These are phyloP conservation scores for Plasmodium vivax DNA, from an alignment of 169 alveolate species.

Conservation along the genomic window DNA sequence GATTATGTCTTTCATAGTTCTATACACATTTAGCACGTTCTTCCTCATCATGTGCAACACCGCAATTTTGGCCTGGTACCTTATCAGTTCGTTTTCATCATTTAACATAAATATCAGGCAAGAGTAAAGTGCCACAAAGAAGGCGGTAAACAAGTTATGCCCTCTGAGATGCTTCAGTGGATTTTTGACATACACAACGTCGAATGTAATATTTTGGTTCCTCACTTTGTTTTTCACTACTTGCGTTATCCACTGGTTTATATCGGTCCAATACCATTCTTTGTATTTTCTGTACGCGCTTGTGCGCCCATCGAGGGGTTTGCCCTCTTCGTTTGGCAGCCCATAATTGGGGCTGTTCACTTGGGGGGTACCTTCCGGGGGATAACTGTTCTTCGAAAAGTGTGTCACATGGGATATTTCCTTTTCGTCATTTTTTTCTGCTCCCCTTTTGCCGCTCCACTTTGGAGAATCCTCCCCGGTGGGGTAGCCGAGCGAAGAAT, in stretches of 20 bases:
- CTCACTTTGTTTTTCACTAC: conserved; percentile 22
- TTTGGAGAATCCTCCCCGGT: background rate
- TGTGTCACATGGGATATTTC: background rate
- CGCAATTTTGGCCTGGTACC: conserved; percentile 47
- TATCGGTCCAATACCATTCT: conserved; percentile 37
- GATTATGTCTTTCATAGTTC: conserved; percentile 14
- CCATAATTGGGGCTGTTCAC: background rate
- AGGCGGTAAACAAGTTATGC: conserved; percentile 62
- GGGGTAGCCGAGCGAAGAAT: background rate
- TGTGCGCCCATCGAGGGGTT: background rate
- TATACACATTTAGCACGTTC: conserved; percentile 23
- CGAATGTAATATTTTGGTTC: conserved; percentile 44
- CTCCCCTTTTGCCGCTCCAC: background rate
- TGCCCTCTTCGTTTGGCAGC: background rate
- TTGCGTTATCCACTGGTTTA: conserved; percentile 7
- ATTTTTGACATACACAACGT: conserved; percentile 59
- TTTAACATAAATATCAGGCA: conserved; percentile 65
- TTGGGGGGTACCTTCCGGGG: background rate
- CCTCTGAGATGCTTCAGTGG: conserved; percentile 59
- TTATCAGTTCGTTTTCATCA: conserved; percentile 63
- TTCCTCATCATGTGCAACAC: conserved; percentile 47
- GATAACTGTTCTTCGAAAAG: background rate
- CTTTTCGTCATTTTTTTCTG: background rate
- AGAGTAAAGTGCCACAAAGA: conserved; percentile 61
- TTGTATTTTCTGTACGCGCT: background rate